Conservation (phyloP, 2,329 filamentous ascomycete species). For the Scortechinia acanthostroma region DNA sequence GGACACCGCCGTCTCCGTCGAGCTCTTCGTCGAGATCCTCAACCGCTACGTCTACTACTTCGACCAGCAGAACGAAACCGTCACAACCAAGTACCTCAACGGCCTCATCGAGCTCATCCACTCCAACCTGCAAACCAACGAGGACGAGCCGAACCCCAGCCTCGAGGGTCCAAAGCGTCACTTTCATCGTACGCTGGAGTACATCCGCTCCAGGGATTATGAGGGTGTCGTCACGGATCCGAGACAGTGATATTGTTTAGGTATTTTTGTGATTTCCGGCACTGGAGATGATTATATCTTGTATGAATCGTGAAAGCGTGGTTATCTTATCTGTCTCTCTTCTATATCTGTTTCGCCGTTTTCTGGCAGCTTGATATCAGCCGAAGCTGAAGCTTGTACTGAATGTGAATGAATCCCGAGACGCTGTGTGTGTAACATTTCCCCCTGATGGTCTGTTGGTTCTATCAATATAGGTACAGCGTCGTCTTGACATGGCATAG, state of each 20-base stretch:
- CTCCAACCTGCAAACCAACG: constrained; percentile 61
- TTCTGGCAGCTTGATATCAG: too few species aligned
- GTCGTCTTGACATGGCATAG: neutral
- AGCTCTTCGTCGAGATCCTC: constrained; percentile 71
- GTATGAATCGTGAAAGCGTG: neutral
- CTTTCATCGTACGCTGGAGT: constrained; percentile 68
- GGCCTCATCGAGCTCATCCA: constrained; percentile 72
- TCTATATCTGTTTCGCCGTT: too few species aligned
- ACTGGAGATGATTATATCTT: neutral
- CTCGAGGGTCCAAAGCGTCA: constrained; percentile 64
- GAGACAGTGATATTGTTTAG: neutral
- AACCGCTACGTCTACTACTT: constrained; percentile 77
- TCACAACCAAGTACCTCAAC: constrained; percentile 72
- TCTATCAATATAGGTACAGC: too few species aligned
- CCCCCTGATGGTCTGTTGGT: too few species aligned
- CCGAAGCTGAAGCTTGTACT: too few species aligned
- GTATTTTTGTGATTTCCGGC: neutral
- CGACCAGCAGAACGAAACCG: constrained; percentile 72
- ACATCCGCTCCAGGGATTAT: constrained; percentile 64
- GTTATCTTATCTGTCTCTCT: too few species aligned
- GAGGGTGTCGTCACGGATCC: constrained; percentile 58
- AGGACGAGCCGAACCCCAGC: constrained; percentile 43
- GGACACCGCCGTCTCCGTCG: constrained; percentile 70
- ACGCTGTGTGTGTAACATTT: too few species aligned
- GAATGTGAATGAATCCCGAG: too few species aligned